These are phyloP conservation scores for Mesembryanthemum crystallinum DNA, from an alignment of 148 eudicot species.

Conservation along the genomic window DNA sequence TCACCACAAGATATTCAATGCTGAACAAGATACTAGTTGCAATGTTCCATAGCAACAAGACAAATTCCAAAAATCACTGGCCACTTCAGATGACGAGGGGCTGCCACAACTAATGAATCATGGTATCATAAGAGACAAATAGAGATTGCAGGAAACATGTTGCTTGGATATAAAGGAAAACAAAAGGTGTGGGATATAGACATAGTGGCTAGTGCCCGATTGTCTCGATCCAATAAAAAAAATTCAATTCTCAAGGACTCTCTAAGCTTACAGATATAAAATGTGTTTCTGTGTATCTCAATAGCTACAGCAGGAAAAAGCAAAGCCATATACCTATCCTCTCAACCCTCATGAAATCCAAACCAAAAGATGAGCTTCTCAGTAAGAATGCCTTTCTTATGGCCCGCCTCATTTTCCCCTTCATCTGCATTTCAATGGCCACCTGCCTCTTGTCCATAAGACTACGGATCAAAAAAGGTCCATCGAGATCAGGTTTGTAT, in stretches of 20 bases:
- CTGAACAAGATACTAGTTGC: neutral
- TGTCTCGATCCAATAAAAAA: neutral
- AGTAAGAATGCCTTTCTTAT: neutral
- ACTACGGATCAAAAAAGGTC: neutral
- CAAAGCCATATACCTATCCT: neutral
- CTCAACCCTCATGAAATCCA: neutral
- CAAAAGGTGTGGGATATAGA: neutral
- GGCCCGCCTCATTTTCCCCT: neutral
- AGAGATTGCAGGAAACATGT: neutral
- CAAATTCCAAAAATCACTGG: neutral
- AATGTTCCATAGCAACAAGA: neutral
- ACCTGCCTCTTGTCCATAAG: neutral
- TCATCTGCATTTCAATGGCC: neutral
- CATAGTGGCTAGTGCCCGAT: neutral
- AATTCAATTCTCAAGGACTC: neutral
- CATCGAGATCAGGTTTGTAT: neutral
- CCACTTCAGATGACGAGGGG: neutral
- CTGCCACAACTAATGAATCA: neutral
- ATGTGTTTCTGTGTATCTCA: neutral
- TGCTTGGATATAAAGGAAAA: neutral
- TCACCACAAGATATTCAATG: neutral
- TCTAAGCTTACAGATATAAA: neutral
- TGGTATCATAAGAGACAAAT: neutral
- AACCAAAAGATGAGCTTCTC: neutral
- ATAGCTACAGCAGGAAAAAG: neutral